Evolutionary conservation across 495 filamentous ascomycete genomes (phyloP).

Genomic region (Choiromyces venosus): DNA sequence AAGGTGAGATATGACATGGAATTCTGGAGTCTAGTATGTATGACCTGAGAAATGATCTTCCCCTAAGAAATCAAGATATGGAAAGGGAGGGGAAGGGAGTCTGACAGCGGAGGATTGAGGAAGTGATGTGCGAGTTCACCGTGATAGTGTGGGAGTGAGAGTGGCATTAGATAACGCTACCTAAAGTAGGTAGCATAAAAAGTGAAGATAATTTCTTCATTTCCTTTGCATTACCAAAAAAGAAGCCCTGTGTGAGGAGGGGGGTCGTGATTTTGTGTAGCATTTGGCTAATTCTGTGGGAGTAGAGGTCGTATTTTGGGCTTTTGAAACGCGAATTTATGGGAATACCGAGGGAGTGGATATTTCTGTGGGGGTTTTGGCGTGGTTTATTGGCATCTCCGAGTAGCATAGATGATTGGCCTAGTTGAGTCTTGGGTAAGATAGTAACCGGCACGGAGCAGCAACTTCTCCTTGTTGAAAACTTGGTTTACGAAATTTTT

Average conservation of each 20-base stretch:
- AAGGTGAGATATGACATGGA: neutral
- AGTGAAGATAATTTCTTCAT: neutral
- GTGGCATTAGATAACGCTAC: neutral
- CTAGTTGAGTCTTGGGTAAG: neutral
- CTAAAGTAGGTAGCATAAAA: neutral
- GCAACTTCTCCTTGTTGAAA: neutral
- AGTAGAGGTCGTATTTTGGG: neutral
- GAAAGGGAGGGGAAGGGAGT: neutral
- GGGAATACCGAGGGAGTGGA: neutral
- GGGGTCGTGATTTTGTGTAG: no score
- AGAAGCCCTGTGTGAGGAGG: neutral
- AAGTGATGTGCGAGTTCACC: neutral
- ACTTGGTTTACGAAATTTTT: neutral
- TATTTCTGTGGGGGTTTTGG: neutral
- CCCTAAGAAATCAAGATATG: neutral
- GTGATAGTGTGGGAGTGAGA: neutral
- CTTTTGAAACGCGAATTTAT: neutral
- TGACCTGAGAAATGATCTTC: neutral
- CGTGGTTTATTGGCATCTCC: neutral
- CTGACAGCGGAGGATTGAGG: neutral
- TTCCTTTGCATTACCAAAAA: neutral
- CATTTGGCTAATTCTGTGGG: neutral
- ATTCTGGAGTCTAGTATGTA: neutral
- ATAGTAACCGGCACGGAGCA: neutral
- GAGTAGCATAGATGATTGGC: neutral